Evolutionary conservation across 2,329 filamentous ascomycete species (phyloP).

Genomic region (Rhinocladiella mackenziei): DNA sequence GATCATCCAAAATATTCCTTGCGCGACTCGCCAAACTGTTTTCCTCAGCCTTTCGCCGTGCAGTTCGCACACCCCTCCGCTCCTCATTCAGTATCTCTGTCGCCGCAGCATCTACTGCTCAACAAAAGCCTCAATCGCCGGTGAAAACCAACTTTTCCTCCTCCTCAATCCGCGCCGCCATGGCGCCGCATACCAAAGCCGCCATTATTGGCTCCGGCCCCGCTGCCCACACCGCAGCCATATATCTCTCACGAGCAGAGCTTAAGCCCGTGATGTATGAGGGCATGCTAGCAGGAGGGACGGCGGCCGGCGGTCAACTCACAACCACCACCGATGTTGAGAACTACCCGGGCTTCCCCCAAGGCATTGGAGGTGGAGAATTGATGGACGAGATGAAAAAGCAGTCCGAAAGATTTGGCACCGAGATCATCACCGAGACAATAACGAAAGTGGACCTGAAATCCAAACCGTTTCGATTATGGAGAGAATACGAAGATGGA

Average conservation of each 20-base stretch:
- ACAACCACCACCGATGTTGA: constrained; percentile 98
- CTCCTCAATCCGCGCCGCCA: constrained; percentile 70
- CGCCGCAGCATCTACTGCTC: constrained; percentile 63
- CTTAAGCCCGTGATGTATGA: constrained; percentile 94
- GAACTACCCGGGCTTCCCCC: constrained; percentile 94
- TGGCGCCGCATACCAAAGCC: constrained; percentile 33
- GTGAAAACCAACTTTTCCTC: constrained; percentile 31
- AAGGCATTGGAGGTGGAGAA: constrained; percentile 78
- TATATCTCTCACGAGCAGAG: constrained; percentile 93
- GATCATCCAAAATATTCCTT: background rate
- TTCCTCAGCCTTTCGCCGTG: constrained; percentile 68
- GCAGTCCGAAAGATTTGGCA: constrained; percentile 89
- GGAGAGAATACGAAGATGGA: constrained; percentile 78
- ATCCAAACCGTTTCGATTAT: constrained; percentile 82
- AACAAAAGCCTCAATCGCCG: constrained; percentile 52
- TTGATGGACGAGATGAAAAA: constrained; percentile 95
- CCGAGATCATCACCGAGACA: constrained; percentile 88
- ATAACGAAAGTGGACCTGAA: constrained; percentile 84
- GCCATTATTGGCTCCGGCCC: constrained; percentile 83
- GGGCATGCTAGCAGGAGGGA: constrained; percentile 95
- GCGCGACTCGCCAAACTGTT: constrained; percentile 75
- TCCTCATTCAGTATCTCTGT: constrained; percentile 69
- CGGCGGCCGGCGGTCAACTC: constrained; percentile 90
- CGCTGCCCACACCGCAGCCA: constrained; percentile 92
- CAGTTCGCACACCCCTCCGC: constrained; percentile 58